Percentiles rank a stretch among this genome's conserved stretches.
Evolutionary conservation across 352 stramenopile genomes (phyloP).

Genomic region (Globisporangium viniferum): DNA sequence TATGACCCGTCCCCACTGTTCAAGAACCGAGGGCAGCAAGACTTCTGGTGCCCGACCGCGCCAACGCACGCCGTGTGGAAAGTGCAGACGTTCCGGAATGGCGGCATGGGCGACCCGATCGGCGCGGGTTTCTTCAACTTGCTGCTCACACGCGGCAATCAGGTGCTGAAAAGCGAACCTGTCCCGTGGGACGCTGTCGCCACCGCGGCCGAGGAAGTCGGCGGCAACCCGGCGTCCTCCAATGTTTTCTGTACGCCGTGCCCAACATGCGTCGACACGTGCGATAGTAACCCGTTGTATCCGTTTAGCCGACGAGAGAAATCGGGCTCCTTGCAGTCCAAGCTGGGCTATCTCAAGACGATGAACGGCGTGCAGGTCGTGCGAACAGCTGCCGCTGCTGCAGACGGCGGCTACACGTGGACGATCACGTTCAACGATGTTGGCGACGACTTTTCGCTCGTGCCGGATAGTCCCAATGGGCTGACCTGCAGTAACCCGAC

Average conservation of each 20-base stretch:
- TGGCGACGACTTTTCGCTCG: constrained; percentile 77
- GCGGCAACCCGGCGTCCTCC: constrained; percentile 35
- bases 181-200: constrained; percentile 94
- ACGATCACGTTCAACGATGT: constrained; percentile 89
- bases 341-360: constrained; percentile 46
- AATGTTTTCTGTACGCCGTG: constrained; percentile 68
- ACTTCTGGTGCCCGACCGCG: constrained; percentile 61
- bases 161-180: constrained; percentile 51
- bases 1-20: constrained; percentile 73
- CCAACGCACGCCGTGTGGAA: constrained; percentile 59
- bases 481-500: constrained; percentile 21
- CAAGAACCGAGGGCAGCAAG: constrained; percentile 50
- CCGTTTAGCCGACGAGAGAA: constrained; percentile 33
- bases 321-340: constrained; percentile 74
- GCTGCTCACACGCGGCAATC: constrained; percentile 45
- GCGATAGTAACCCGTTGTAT: constrained; percentile 19
- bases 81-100: constrained; percentile 34
- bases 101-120: constrained; percentile 28
- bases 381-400: constrained; percentile 38
- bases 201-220: constrained; percentile 73
- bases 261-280: constrained; percentile 31
- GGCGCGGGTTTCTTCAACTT: constrained; percentile 56
- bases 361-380: constrained; percentile 75
- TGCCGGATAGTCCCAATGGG: constrained; percentile 19
- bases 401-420: constrained; percentile 77